phyloP scores from a whole-genome alignment of 331 rosid genomes.

The Dryas integrifolia region DNA sequence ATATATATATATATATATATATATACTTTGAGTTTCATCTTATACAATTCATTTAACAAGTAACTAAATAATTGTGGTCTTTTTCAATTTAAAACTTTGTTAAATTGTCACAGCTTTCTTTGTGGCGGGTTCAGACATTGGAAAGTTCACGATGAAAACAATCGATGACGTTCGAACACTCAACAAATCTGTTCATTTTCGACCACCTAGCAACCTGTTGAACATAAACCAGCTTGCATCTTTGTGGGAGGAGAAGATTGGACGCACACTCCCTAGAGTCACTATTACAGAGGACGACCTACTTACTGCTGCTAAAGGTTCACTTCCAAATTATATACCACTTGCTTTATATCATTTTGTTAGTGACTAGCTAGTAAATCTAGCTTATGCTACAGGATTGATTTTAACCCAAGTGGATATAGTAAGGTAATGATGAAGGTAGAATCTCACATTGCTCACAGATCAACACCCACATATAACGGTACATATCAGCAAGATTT shows the following conservation, averaged over 20 bases:
- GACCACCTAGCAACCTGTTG: slow-evolving; percentile 20
- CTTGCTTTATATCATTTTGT: not conserved
- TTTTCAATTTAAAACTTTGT: too few relatives aligned
- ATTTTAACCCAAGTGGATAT: too few relatives aligned
- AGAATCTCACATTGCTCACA: too few relatives aligned
- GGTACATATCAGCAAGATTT: too few relatives aligned
- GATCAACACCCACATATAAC: too few relatives aligned
- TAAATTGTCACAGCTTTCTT: slow-evolving; percentile 17
- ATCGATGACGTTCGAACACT: slow-evolving; percentile 21
- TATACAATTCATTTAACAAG: too few relatives aligned
- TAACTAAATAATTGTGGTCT: too few relatives aligned
- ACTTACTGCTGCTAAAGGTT: slow-evolving; percentile 28
- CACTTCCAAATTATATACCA: not conserved
- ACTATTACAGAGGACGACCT: slow-evolving; percentile 25
- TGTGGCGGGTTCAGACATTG: slow-evolving; percentile 27
- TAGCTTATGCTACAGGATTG: too few relatives aligned
- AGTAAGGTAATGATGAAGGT: too few relatives aligned
- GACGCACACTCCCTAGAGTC: slow-evolving; percentile 23
- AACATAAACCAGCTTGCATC: slow-evolving; percentile 31
- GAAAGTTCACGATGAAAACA: slow-evolving; percentile 25
- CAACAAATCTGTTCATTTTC: slow-evolving; percentile 31
- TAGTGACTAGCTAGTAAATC: too few relatives aligned
- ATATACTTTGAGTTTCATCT: too few relatives aligned
- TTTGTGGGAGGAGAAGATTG: slow-evolving; percentile 29
- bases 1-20: too few relatives aligned